A percentile compares a stretch with the other conserved stretches of the same genome.
Evolutionary conservation across 2,329 filamentous ascomycete species (phyloP).

Genomic region (Diaporthe citrichinensis): DNA sequence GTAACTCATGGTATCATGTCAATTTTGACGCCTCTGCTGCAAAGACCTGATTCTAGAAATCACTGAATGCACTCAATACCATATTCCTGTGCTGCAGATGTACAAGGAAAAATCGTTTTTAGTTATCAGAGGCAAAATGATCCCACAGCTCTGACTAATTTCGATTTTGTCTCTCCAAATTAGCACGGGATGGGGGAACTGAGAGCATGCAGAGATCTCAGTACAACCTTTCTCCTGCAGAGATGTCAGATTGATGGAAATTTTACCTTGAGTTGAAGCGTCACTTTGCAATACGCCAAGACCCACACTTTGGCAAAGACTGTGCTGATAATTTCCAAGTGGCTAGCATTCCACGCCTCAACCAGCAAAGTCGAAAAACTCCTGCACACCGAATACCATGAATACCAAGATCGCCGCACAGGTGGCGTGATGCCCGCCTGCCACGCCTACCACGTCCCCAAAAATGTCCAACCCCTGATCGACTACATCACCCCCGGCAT

Average conservation of each 20-base stretch:
- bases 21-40: neutral
- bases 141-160: neutral
- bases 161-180: neutral
- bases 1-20: neutral
- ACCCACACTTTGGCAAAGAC: neutral
- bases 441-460: constrained; percentile 42
- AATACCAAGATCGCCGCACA: constrained; percentile 46
- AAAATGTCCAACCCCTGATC: constrained; percentile 39
- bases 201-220: neutral
- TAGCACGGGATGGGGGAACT: neutral
- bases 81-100: neutral
- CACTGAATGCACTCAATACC: too few species aligned
- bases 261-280: neutral
- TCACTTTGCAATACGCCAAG: neutral
- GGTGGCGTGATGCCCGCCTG: constrained; percentile 45
- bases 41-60: neutral
- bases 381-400: constrained; percentile 46
- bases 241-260: neutral
- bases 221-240: neutral
- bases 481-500: constrained; percentile 43
- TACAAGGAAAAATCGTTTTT: neutral
- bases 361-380: constrained; percentile 45
- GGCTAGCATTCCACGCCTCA: constrained; percentile 49
- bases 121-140: neutral
- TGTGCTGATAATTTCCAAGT: constrained; percentile 31